Evolutionary conservation across 1,284 basidiomycete genomes (phyloP).

Genomic region (Meripilus lineatus): DNA sequence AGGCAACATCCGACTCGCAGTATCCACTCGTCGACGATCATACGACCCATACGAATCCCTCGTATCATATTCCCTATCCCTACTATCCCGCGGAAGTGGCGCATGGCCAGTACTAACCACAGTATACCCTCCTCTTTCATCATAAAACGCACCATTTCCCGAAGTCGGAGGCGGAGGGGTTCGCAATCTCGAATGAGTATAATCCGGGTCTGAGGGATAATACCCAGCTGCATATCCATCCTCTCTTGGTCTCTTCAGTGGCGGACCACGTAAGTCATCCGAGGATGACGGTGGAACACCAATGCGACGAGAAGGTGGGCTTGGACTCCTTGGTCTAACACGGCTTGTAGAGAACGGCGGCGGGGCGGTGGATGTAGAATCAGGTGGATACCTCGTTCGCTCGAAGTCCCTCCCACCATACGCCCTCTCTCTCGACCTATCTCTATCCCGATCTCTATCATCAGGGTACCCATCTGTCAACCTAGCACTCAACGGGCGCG

Average conservation of each 20-base stretch:
- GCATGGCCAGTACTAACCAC: conserved; percentile 12
- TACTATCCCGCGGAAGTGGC: conserved; percentile 7
- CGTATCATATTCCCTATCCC: conserved; percentile 18
- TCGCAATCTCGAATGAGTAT: conserved; percentile 13
- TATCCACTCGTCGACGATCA: conserved; percentile 17
- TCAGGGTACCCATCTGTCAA: conserved; percentile 12
- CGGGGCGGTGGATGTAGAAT: conserved; percentile 12
- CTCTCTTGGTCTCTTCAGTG: conserved; percentile 28
- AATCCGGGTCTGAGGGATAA: background rate
- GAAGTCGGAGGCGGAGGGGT: conserved; percentile 15
- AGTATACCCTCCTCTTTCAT: conserved; percentile 15
- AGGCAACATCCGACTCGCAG: conserved; percentile 14
- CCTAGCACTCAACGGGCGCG: conserved; percentile 25
- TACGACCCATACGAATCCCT: conserved; percentile 21
- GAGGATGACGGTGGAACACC: conserved; percentile 1
- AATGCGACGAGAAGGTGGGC: conserved; percentile 19
- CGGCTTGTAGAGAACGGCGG: conserved; percentile 20
- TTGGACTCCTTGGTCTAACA: conserved; percentile 29
- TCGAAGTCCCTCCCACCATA: conserved; percentile 18
- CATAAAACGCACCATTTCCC: conserved; percentile 21
- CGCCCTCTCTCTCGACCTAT: background rate
- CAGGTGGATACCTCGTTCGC: conserved; percentile 20
- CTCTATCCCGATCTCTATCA: conserved; percentile 4
- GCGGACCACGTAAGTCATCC: conserved; percentile 27
- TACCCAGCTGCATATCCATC: conserved; percentile 18